Evolutionary conservation across 371 early-diverging fungal genomes (phyloP).

Genomic region (Haplosporangium sp.): DNA sequence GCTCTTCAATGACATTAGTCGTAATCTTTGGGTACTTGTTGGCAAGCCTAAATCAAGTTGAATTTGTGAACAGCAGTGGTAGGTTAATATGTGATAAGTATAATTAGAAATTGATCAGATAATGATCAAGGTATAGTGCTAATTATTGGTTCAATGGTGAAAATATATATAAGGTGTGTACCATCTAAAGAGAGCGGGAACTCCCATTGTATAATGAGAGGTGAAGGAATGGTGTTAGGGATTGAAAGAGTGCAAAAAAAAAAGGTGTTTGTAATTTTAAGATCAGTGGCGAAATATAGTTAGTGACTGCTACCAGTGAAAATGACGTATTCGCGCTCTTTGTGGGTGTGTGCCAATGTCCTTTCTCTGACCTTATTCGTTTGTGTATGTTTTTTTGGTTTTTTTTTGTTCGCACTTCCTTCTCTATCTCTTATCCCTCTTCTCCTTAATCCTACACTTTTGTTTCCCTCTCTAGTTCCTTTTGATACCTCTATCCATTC

Average conservation of each 20-base stretch:
- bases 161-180: background rate
- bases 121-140: background rate
- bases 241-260: no score
- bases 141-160: no score
- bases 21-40: conserved; percentile 95
- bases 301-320: no score
- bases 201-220: conserved; percentile 72
- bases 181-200: conserved; percentile 84
- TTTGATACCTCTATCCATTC: background rate
- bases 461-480: background rate
- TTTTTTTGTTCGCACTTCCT: background rate
- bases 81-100: background rate
- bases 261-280: no score
- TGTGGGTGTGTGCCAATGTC: no score
- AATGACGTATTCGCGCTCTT: no score
- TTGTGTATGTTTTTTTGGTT: background rate
- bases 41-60: conserved; percentile 75
- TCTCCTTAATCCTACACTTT: background rate
- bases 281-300: no score
- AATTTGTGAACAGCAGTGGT: background rate
- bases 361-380: no score
- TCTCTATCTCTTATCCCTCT: background rate
- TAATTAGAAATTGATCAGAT: background rate
- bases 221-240: background rate
- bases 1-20: conserved; percentile 83